Base-by-base conservation (phyloP, 345 rosid genomes). In the Kernera saxatilis region DNA sequence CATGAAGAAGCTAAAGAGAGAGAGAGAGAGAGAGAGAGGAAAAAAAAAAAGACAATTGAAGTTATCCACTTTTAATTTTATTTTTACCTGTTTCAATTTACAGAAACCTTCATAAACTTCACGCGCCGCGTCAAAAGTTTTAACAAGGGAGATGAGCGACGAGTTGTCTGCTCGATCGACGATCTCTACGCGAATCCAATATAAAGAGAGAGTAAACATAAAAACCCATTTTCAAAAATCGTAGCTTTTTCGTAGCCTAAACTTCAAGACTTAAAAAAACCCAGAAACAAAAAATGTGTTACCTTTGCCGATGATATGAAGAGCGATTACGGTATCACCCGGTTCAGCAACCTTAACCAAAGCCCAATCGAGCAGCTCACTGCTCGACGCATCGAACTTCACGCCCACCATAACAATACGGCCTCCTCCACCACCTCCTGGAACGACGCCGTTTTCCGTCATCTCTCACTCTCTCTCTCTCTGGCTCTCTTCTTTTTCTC, bases 41-140 rank as follows among this genome's bases (percentile, higher is more conserved):
- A 6, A 35, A 18, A 21, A 25, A 19, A 63, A 21, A 19, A 18
- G 39, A 15, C 22, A 1, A 39, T 3, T 25, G n/a, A 57, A 53
- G 23, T 0, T 53, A 6, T 2, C 15, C 11, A 49, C 13, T 66
- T 25, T 66, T 44, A 50, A 17, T n/a, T n/a, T 14, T 17, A 29
- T 4, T n/a, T 5, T 8, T 55, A 92, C 99, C 97, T 91, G 96
- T 74, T 91, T 94, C 80, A 91, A 60, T 79, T 86, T 88, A 86
- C 99, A 91, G 92, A 94, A 91, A 59, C 95, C 98, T 80, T 94
- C 96, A 35, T 86, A 89, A 23, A 82, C 96, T 1, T 83, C 80
- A 48, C 91, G 90, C 70, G 89, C 77, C 48, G 90, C 83, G 73
- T 94, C 92, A 75, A 91, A 85, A n/a, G 88, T 74, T 74, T 83